Evolutionary conservation across 768 basidiomycete genomes (phyloP).

Genomic region (Pleurotus tuber-regium): DNA sequence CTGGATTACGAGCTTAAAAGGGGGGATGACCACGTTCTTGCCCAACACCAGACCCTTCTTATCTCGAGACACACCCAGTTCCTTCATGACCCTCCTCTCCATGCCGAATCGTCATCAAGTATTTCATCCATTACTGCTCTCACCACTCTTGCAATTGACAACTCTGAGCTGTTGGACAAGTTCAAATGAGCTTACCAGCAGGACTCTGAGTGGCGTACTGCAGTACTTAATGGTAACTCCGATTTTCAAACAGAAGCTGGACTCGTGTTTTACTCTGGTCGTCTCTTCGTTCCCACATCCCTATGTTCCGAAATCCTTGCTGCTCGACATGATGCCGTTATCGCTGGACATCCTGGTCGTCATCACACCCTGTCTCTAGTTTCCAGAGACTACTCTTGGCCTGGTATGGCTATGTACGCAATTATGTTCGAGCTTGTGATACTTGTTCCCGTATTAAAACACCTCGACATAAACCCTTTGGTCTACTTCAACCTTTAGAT

Average conservation of each 20-base stretch:
- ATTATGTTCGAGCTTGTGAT: constrained; percentile 11
- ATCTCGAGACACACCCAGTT: constrained; percentile 24
- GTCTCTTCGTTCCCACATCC: constrained; percentile 27
- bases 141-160: constrained; percentile 23
- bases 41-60: constrained; percentile 27
- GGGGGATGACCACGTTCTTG: constrained; percentile 19
- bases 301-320: constrained; percentile 27
- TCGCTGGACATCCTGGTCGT: constrained; percentile 41
- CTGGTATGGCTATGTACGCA: constrained; percentile 18
- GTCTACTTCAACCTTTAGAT: constrained; percentile 9
- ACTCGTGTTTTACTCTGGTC: constrained; percentile 23
- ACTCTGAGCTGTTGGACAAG: constrained; percentile 21
- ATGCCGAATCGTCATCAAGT: constrained; percentile 22
- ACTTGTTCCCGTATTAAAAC: constrained; percentile 12
- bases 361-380: constrained; percentile 30
- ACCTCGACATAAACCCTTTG: background rate
- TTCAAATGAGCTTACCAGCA: constrained; percentile 21
- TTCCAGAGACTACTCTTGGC: constrained; percentile 39
- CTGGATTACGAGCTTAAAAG: no score
- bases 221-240: constrained; percentile 14
- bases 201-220: constrained; percentile 23
- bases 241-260: constrained; percentile 15
- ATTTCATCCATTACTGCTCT: constrained; percentile 26
- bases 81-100: constrained; percentile 18
- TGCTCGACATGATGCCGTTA: constrained; percentile 32